Base-by-base conservation (phyloP, 1,284 basidiomycete genomes). In the Marasmius tenuissimus region DNA sequence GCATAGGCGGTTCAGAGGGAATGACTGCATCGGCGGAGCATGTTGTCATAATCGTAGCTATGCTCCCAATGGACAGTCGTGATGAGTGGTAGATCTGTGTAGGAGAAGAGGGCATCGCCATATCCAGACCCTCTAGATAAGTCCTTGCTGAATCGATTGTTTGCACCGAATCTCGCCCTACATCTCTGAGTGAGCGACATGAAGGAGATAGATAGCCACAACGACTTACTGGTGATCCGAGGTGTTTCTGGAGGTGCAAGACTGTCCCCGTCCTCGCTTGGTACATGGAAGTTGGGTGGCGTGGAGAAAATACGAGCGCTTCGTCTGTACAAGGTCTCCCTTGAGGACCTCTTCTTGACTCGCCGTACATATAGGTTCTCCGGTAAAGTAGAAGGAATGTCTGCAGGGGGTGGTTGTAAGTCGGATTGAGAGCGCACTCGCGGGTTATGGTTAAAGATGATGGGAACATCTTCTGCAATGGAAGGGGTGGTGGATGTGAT, bases 381-480 rank as follows among this genome's bases (percentile, higher is more conserved):
- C 66, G 61, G 56, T 48, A 62, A 52, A 65, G 50, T 65, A 65
- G 48, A 75, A 69, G 52, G 83, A 22, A 72, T 66, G 61, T 79
- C 85, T 64, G 87, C 85, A 1, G 84, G 83, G 8, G 86, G 76
- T 11, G 79, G 74, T 60, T 82, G 79, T 52, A 85, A 70, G 34
- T 58, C 51, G 39, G 48, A 40, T 10, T 51, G 55, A 2, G 59
- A 58, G 5, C 39, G 58, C 42, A 69, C 53, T 68, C 48, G 78
- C 42, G 75, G 85, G 69, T 83, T 83, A 62, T 85, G 79, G 40
- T 80, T 78, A 57, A 85, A 86, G n/a, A 75, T 72, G 39, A 84
- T 61, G 10, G 76, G 73, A 27, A 63, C 61, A 16, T 81, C 78
- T 57, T 78, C 79, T 11, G 75, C 71, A 33, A 75, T 76, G 49